Percentiles rank a stretch among this genome's conserved stretches.
Evolutionary conservation across 2,329 filamentous ascomycete species (phyloP).

Genomic region (Phoma sp.): DNA sequence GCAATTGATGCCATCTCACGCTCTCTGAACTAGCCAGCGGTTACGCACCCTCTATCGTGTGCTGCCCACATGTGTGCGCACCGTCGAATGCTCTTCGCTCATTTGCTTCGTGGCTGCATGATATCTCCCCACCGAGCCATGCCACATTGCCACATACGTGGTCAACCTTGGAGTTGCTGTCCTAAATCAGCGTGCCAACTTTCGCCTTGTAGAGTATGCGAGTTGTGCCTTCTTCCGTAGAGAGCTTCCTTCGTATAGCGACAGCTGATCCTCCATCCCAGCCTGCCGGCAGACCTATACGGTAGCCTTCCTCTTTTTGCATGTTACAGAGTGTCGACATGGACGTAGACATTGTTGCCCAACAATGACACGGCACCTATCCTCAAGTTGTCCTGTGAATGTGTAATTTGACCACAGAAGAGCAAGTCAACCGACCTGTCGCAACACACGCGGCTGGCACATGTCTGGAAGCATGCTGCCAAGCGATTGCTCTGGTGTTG

Average conservation of each 20-base stretch:
- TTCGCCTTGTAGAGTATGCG: not conserved
- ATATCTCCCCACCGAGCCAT: constrained; percentile 24
- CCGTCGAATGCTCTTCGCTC: constrained; percentile 3
- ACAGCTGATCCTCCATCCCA: constrained; percentile 5
- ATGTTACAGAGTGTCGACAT: not conserved
- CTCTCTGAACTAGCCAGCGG: constrained; percentile 18
- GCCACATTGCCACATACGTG: constrained; percentile 8
- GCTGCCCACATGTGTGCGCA: constrained; percentile 4
- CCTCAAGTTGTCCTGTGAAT: not conserved
- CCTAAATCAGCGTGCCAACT: not conserved
- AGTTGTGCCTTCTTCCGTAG: constrained; percentile 1
- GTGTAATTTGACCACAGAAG: not conserved
- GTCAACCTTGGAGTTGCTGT: not conserved
- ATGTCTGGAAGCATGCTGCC: constrained; percentile 4
- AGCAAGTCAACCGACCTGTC: not conserved
- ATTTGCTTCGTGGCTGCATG: constrained; percentile 3
- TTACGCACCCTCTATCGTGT: constrained; percentile 5
- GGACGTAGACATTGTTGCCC: not conserved
- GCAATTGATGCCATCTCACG: constrained; percentile 18
- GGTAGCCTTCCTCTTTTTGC: constrained; percentile 13
- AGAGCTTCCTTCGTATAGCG: constrained; percentile 20
- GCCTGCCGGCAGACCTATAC: constrained; percentile 6
- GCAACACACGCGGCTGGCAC: not conserved
- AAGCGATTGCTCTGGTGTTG: constrained; percentile 3
- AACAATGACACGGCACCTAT: not conserved